phyloP scores from a whole-genome alignment of 768 basidiomycete species.

The Termitomyces sp. region DNA sequence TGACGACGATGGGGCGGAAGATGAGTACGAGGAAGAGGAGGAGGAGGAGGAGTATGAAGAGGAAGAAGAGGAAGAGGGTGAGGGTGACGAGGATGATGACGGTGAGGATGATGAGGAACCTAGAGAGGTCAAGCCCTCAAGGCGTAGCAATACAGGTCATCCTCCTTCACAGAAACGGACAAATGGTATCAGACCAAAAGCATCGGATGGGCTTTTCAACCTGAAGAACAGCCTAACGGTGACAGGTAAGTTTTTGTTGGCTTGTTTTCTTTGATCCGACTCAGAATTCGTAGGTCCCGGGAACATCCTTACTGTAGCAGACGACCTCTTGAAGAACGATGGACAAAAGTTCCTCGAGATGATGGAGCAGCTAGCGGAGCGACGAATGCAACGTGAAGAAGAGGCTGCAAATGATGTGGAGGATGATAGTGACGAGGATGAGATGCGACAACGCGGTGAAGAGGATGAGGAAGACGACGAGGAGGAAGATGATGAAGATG shows the following conservation, averaged over 20 bases:
- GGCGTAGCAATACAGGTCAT: constrained; percentile 14
- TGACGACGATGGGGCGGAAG: constrained; percentile 36
- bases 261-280: constrained; percentile 5
- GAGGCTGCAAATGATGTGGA: constrained; percentile 43
- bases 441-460: constrained; percentile 20
- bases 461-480: constrained; percentile 56
- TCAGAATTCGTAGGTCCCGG: constrained; percentile 58
- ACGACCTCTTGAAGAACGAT: constrained; percentile 97
- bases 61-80: constrained; percentile 36
- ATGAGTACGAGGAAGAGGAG: constrained; percentile 39
- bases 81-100: constrained; percentile 38
- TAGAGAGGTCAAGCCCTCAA: constrained; percentile 12
- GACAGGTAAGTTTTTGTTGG: constrained; percentile 49
- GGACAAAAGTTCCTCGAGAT: constrained; percentile 99
- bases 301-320: constrained; percentile 96
- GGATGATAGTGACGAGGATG: constrained; percentile 45
- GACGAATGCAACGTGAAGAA: constrained; percentile 89
- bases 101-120: constrained; percentile 45
- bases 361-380: constrained; percentile 99
- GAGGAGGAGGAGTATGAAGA: constrained; percentile 39
- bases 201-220: constrained; percentile 58
- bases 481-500: constrained; percentile 58
- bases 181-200: constrained; percentile 25
- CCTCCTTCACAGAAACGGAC: constrained; percentile 17
- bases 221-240: constrained; percentile 83